Evolutionary conservation across 169 alveolate species (phyloP).

Genomic region (Perkinsus marinus): DNA sequence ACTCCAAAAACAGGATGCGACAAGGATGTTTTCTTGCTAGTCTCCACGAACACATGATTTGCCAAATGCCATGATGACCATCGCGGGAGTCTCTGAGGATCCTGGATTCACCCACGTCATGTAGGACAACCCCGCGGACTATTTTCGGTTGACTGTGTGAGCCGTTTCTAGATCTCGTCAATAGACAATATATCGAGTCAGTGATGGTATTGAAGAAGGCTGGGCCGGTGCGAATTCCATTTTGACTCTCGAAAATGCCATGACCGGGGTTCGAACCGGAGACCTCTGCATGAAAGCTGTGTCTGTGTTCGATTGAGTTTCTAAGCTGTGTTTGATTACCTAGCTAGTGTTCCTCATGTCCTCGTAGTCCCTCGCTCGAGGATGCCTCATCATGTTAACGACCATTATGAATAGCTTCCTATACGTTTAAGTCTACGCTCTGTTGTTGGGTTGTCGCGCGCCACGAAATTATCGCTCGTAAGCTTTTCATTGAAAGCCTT

Average conservation of each 20-base stretch:
- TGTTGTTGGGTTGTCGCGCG: neutral
- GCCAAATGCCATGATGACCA: slow-evolving; percentile 73
- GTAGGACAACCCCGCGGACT: neutral
- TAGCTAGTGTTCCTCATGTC: neutral
- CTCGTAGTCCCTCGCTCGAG: neutral
- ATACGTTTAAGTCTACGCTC: neutral
- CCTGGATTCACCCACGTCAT: slow-evolving; percentile 61
- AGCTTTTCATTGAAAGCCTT: too few relatives aligned
- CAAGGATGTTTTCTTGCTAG: slow-evolving; percentile 75
- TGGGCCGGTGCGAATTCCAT: slow-evolving; percentile 67
- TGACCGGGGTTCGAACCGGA: neutral
- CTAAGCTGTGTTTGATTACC: neutral
- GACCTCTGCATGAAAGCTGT: neutral
- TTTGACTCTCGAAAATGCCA: neutral
- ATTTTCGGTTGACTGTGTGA: neutral
- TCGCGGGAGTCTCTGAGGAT: slow-evolving; percentile 61
- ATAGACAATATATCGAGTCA: slow-evolving; percentile 80
- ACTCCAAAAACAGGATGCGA: slow-evolving; percentile 79
- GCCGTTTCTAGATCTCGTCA: slow-evolving; percentile 51
- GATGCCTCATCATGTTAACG: neutral
- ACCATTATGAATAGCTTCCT: neutral
- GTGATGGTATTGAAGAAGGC: slow-evolving; percentile 82
- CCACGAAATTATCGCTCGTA: neutral
- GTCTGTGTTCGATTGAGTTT: neutral
- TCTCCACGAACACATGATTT: slow-evolving; percentile 90